Conservation (phyloP, 2,329 filamentous ascomycete genomes). For the Trichoderma semiorbis region DNA sequence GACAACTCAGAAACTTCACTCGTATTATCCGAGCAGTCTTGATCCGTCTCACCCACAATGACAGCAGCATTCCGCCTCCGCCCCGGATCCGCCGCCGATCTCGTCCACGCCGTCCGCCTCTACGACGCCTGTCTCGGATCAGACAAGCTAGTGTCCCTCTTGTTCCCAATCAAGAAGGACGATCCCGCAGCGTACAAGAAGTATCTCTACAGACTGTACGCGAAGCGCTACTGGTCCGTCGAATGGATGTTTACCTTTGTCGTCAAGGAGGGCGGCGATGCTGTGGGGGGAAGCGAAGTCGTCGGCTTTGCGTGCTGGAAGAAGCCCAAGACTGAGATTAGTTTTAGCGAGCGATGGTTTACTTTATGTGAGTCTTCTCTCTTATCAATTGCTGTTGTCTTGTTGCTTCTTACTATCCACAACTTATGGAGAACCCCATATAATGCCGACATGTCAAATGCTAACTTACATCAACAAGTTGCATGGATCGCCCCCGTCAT, state of each 20-base stretch:
- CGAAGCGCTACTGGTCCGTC: conserved; percentile 32
- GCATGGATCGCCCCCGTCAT: conserved; percentile 33
- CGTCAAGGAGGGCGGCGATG: conserved; percentile 20
- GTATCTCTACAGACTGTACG: conserved; percentile 29
- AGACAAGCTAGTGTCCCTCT: conserved; percentile 30
- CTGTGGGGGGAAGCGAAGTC: background rate
- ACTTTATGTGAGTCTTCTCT: conserved; percentile 27
- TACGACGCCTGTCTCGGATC: conserved; percentile 31
- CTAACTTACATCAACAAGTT: conserved; percentile 17
- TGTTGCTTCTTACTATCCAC: background rate
- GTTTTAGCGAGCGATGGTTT: conserved; percentile 32
- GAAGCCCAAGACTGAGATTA: conserved; percentile 26
- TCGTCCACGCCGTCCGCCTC: conserved; percentile 25
- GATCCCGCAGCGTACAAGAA: conserved; percentile 23
- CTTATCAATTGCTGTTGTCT: background rate
- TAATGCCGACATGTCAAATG: too few relatives aligned
- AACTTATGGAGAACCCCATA: too few relatives aligned
- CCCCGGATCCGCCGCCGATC: conserved; percentile 32
- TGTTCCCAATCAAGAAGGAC: conserved; percentile 30
- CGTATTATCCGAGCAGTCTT: background rate
- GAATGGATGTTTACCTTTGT: conserved; percentile 31
- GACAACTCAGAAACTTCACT: background rate
- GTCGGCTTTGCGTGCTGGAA: conserved; percentile 36
- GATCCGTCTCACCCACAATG: background rate
- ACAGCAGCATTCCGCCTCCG: conserved; percentile 25